Conservation (phyloP, 2,329 filamentous ascomycete species). For the Colletotrichum paranaense region DNA sequence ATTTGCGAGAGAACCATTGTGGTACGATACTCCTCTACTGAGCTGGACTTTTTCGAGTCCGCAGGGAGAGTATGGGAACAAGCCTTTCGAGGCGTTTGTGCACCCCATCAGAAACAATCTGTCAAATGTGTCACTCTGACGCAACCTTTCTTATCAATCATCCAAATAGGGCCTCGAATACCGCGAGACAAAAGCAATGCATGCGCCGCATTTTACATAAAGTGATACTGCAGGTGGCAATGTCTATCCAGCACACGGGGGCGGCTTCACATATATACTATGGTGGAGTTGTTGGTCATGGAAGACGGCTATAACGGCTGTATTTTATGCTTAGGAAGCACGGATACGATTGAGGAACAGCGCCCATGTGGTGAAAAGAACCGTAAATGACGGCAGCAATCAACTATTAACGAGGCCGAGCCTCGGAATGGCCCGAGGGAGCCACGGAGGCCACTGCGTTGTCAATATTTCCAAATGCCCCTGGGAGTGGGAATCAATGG, state of each 20-base stretch:
- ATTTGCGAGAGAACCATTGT: neutral
- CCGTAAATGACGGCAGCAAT: neutral
- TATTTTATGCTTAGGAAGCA: neutral
- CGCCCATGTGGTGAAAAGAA: neutral
- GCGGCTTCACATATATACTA: constrained; percentile 16
- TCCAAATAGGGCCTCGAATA: no score
- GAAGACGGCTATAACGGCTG: neutral
- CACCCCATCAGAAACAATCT: neutral
- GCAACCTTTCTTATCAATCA: neutral
- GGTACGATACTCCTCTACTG: no score
- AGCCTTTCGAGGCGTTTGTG: neutral
- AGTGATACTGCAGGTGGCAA: constrained; percentile 5
- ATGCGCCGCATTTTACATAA: neutral
- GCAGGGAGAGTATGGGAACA: neutral
- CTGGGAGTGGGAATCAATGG: neutral
- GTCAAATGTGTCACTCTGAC: neutral
- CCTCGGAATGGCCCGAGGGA: neutral
- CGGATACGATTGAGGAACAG: neutral
- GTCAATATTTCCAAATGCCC: neutral
- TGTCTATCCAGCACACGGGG: constrained; percentile 17
- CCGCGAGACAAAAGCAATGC: neutral
- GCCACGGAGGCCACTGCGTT: neutral
- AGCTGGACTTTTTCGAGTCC: neutral
- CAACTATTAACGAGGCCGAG: neutral
- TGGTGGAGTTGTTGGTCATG: neutral